Percentiles rank a stretch among this genome's conserved stretches.
These are phyloP conservation scores for Melanogaster broomeanus DNA, from an alignment of 768 basidiomycete genomes.

Conservation along the genomic window DNA sequence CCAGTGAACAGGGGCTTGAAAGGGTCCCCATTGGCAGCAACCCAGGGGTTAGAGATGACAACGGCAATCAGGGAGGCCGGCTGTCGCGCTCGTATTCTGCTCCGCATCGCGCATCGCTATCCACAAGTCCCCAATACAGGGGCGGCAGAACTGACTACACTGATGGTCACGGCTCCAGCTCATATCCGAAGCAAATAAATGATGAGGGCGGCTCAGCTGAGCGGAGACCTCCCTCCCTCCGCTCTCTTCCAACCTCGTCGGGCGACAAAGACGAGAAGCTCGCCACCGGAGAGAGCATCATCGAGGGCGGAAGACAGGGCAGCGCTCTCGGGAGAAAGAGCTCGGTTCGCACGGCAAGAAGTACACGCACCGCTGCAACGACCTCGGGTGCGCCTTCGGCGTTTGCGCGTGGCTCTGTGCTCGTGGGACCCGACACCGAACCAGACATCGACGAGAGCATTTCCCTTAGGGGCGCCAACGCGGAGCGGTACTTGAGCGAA, in stretches of 20 bases:
- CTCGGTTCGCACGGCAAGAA: constrained; percentile 26
- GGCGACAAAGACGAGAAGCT: constrained; percentile 4
- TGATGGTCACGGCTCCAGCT: not conserved
- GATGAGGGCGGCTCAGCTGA: not conserved
- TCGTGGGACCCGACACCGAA: constrained; percentile 47
- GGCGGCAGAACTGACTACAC: not conserved
- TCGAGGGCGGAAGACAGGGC: not conserved
- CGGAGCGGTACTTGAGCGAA: constrained; percentile 48
- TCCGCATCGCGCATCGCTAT: not conserved
- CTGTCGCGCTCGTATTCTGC: not conserved
- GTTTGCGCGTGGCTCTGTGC: constrained; percentile 58
- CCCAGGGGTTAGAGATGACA: constrained; percentile 4
- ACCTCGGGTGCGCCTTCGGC: constrained; percentile 22
- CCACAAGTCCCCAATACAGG: not conserved
- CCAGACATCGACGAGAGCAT: constrained; percentile 43
- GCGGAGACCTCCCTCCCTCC: constrained; percentile 16
- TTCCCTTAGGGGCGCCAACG: constrained; percentile 43
- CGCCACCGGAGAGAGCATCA: not conserved
- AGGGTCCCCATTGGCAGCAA: not conserved
- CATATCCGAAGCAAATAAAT: not conserved
- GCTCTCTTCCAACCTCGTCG: constrained; percentile 23
- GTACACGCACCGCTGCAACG: constrained; percentile 12
- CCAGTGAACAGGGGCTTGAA: not conserved
- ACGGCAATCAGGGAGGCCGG: not conserved
- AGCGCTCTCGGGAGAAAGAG: constrained; percentile 12